These are phyloP conservation scores for Podila clonocystis DNA, from an alignment of 192 early-diverging fungal genomes.

Conservation along the genomic window DNA sequence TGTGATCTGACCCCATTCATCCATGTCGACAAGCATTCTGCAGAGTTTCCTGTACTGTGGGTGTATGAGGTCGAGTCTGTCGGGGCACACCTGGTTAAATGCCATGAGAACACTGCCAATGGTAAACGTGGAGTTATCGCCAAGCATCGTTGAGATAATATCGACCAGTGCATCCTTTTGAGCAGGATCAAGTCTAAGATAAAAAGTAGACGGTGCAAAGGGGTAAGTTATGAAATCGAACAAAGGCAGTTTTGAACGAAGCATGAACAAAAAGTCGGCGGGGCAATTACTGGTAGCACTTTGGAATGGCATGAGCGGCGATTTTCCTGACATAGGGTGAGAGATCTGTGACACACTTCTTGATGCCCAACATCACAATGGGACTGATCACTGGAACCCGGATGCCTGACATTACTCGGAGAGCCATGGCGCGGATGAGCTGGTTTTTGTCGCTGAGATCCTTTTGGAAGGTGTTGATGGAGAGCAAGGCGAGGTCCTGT, in stretches of 20 bases:
- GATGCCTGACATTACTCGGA: constrained; percentile 96
- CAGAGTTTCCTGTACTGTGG: constrained; percentile 90
- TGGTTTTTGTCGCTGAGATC: constrained; percentile 94
- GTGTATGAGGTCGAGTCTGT: constrained; percentile 87
- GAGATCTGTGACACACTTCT: constrained; percentile 85
- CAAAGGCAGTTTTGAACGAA: not conserved
- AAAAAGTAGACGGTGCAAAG: not conserved
- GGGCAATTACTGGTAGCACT: constrained; percentile 73
- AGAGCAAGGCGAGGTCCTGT: constrained; percentile 93
- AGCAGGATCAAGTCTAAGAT: constrained; percentile 76
- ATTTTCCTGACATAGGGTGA: constrained; percentile 95
- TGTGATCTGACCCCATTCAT: constrained; percentile 97
- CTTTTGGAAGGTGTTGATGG: constrained; percentile 98
- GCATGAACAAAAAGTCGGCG: not conserved
- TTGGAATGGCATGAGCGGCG: constrained; percentile 90
- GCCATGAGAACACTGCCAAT: constrained; percentile 88
- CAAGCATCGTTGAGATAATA: constrained; percentile 78
- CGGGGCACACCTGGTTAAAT: constrained; percentile 90
- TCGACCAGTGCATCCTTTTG: constrained; percentile 82
- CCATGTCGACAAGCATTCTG: constrained; percentile 83
- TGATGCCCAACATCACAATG: constrained; percentile 91
- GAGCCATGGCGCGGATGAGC: constrained; percentile 93
- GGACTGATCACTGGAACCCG: constrained; percentile 91
- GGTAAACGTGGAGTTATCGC: constrained; percentile 87
- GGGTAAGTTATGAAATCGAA: not conserved